Evolutionary conservation across 2,329 filamentous ascomycete genomes (phyloP), one percentile per base, ranked within the genome.

Genomic region (Phoma sp.): DNA sequence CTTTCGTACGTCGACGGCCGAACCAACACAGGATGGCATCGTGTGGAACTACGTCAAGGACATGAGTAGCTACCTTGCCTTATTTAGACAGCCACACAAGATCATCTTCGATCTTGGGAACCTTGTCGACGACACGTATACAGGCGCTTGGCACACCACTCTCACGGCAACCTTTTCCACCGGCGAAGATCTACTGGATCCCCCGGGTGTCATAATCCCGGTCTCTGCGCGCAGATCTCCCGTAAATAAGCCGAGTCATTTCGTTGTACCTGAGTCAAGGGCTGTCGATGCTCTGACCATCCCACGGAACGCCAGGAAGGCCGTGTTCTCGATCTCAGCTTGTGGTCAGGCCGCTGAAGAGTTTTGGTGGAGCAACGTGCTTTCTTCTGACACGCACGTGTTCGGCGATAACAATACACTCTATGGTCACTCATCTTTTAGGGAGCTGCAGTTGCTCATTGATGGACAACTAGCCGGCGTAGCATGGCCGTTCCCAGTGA

Each of bases 331-430:
- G 0, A 81, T 95, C n/a, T 86, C 88, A 7, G 89, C 91, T 14
- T 91, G 87, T 61, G 91, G 90, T 0, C 91, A 95, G 71, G 82
- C 82, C 0, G 76, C 81, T 14, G 91, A 95, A 75, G 91, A 96
- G 71, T 93, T 93, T 66, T 96, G 91, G 90, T 95, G 89, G 86
- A 84, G 82, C 52, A 93, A 93, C 66, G 86, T 92, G 1, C 83
- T 89, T 2, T 81, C 87, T 36, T 84, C 83, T 9, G 83, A 87
- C 59, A 79, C 79, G 3, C 59, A 81, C 29, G 81, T 83, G 3
- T 93, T 93, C 67, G 77, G 81, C 4, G 72, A 75, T 1, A 81
- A 82, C 4, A 85, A 84, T 11, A 74, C 76, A 1, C 78, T 92
- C 0, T 84, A 85, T 20, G 91, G 89, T 0, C 85, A 85, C 63